Base-by-base conservation (phyloP, 192 early-diverging fungal species). In the Blastocladiella britannica region DNA sequence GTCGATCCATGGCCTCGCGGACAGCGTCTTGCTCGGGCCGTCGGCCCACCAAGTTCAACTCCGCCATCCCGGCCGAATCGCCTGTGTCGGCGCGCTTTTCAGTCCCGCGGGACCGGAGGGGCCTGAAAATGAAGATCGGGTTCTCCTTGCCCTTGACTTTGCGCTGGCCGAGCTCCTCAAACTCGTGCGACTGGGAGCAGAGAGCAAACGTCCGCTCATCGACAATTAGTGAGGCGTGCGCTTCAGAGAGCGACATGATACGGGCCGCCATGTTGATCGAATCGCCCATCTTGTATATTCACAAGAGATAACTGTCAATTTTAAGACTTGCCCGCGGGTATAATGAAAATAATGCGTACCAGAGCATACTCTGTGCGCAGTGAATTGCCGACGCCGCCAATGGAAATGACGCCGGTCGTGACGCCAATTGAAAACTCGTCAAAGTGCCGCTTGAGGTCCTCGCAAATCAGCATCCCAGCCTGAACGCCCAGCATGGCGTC, bases 191-290 rank as follows among this genome's bases (percentile, higher is more conserved):
- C 15, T 27, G n/a, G 7, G 57, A 58, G 55, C 67, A 67, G 22
- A 76, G 60, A 55, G 74, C 77, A 52, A 52, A 77, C 1, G 74
- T 71, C 25, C 62, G 60, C 29, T 75, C 72, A 55, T 76, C 74
- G 59, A 74, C 77, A 9, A 76, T 51, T 15, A 76, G 65, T 9
- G 63, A 54, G 23, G 51, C 37, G 20, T 56, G 53, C 28, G 67
- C 67, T n/a, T 63, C 63, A 5, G 28, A 29, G 3, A 60, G 63
- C 52, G 64, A 74, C 74, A 76, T 76, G 20, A 76, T 52, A 12
- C 74, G 62, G 4, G 74, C 74, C 4, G 74, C 74, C 74, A 76
- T 76, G 55, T 76, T 76, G 51, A 76, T 76, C 7, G 74, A 71
- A 54, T 76, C 74, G 25, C 74, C 74, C 74, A 76, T 76, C 74